Evolutionary conservation across 176 grass and related monocot genomes (phyloP).

Genomic region (Oryza coarctata): DNA sequence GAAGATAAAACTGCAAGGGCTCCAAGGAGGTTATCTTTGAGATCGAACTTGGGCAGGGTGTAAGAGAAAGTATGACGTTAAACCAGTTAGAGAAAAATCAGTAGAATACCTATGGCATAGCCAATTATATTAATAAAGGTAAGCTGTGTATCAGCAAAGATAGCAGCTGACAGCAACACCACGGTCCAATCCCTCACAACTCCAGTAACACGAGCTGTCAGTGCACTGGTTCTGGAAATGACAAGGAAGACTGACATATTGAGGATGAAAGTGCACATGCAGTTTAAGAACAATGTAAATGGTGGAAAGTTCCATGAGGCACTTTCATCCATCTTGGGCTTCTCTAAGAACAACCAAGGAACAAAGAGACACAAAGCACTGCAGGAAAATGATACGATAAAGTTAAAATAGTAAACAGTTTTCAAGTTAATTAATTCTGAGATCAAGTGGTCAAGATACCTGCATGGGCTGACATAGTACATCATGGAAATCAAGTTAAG

Average conservation of each 20-base stretch:
- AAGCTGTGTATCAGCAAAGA: constrained; percentile 93
- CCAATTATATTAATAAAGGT: constrained; percentile 92
- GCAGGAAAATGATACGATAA: constrained; percentile 33
- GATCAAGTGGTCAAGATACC: constrained; percentile 42
- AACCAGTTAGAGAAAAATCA: constrained; percentile 25
- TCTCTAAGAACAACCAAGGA: constrained; percentile 98
- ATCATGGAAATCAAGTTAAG: constrained; percentile 97
- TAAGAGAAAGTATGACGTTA: not conserved
- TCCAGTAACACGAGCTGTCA: constrained; percentile 93
- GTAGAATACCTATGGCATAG: constrained; percentile 89
- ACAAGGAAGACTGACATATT: constrained; percentile 98
- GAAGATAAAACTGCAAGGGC: not conserved
- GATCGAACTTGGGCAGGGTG: no score
- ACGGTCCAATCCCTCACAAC: constrained; percentile 97
- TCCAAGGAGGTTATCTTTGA: not conserved
- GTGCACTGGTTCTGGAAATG: constrained; percentile 89
- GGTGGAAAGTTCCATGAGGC: constrained; percentile 84
- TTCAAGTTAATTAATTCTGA: constrained; percentile 16
- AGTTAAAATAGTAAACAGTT: not conserved
- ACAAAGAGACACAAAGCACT: constrained; percentile 95
- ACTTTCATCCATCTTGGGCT: constrained; percentile 95
- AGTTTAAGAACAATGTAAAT: constrained; percentile 86
- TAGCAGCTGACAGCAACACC: constrained; percentile 83
- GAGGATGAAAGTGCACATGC: constrained; percentile 90
- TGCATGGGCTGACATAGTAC: constrained; percentile 99